Conservation (phyloP, 1,139 yeast genomes). For the Suhomyces ambrosiae region DNA sequence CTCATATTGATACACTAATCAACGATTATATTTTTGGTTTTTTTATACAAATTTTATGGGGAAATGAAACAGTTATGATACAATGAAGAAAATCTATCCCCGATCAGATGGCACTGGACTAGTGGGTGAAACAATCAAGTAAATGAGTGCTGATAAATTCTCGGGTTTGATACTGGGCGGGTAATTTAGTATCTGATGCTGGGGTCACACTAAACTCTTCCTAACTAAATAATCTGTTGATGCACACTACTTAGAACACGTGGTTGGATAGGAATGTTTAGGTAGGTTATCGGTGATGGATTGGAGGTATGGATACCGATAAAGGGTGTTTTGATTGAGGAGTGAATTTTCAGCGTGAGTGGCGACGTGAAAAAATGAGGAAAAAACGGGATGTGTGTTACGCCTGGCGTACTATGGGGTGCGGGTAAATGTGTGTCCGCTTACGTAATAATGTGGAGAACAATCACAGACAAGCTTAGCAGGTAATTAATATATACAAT, state of each 20-base stretch:
- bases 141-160: conserved; percentile 27
- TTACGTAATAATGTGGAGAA: conserved; percentile 9
- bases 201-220: conserved; percentile 16
- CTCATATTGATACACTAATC: conserved; percentile 33
- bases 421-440: conserved; percentile 10
- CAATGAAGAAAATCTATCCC: conserved; percentile 12
- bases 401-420: conserved; percentile 6
- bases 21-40: conserved; percentile 9
- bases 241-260: conserved; percentile 9
- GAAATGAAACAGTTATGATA: conserved; percentile 9
- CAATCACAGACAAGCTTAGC: no score
- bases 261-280: conserved; percentile 11
- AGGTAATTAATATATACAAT: no score
- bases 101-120: conserved; percentile 2
- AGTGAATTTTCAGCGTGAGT: conserved; percentile 19
- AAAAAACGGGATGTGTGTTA: conserved; percentile 12
- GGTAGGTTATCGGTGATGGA: conserved; percentile 16
- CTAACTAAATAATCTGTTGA: conserved; percentile 10
- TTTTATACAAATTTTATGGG: conserved; percentile 14
- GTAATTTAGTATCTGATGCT: conserved; percentile 11
- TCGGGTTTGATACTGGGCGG: conserved; percentile 9
- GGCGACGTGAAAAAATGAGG: conserved; percentile 18
- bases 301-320: conserved; percentile 13
- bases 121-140: conserved; percentile 24
- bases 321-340: conserved; percentile 16